Base-by-base conservation (phyloP, 441 rosid genomes). In the Gossypium gossypioides region DNA sequence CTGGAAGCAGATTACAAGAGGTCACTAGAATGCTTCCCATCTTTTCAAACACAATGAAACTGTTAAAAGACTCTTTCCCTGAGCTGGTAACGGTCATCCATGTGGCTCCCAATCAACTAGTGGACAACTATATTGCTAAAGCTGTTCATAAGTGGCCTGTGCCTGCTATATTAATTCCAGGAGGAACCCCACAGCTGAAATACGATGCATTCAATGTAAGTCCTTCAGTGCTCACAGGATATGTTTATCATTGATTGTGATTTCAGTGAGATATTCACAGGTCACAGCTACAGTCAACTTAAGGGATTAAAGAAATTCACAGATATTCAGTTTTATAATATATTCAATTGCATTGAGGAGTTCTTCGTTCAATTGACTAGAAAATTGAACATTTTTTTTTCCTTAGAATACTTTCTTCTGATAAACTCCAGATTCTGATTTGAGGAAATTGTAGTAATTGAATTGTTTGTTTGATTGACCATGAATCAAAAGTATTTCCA, bases 1-100 rank as follows among this genome's bases (percentile, higher is more conserved):
- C 98, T 2, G 97, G 98, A 77, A 93, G 98, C 84, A 86, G 98
- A 83, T 79, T 90, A 77, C 97, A 91, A 80, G 98, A 93, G 83
- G 93, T 89, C 65, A 79, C 81, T 25, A 84, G 91, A 72, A 89
- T 91, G 97, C 89, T 93, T 82, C 86, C 98, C 58, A 88, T 93
- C 79, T 93, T 86, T 77, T 75, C 80, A 42, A 78, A 75, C n/a
- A 75, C 96, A 29, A 64, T 88, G 75, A 78, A 82, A 58, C 81
- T 72, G 80, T 79, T 93, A 61, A 86, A 82, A 74, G 76, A 72
- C 13, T 75, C 85, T 13, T 73, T 85, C 75, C 86, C 79, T 0
- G 81, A 85, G 50, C 80, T 91, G 80, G 24, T 80, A 54, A 80
- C 88, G 0, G 75, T 88, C 62, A 84, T 93, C 74, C 93, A 87